Base-by-base conservation (phyloP, 2,329 filamentous ascomycete species). In the Akanthomyces uredinophilus region DNA sequence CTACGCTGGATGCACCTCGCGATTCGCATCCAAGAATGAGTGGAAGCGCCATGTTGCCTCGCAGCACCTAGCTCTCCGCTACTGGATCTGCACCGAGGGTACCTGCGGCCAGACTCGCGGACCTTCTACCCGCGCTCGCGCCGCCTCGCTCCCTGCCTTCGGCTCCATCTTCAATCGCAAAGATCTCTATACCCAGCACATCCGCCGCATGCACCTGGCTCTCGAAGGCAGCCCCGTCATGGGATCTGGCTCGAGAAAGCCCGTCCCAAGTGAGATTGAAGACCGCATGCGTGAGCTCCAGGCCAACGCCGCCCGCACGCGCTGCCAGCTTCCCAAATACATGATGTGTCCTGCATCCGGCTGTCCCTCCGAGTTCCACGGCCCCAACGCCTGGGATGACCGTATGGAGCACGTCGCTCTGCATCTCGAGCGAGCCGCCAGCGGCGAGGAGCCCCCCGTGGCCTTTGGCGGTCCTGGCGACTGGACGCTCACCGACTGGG, bases 11-110 rank as follows among this genome's bases (percentile, higher is more conserved):
- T 98, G 94, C 75, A 66, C 65, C 1, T 84, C 86, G 2, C 86
- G 82, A 0, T 96, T 96, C 70, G 82, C 83, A 3, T 87, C 83
- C 67, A 96, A 96, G 77, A 96, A 96, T 71, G 93, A 97, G 73
- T 97, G 94, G 94, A 97, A 97, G 74, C 86, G 94, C 0, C 94
- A 98, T 71, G 86, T 94, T 68, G 78, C 81, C 37, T 90, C 89
- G 0, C 90, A 96, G 70, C 94, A 98, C 70, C 79, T 96, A 24
- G 84, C 87, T 60, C 79, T 91, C 3, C 78, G 83, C 50, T 90
- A 87, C 75, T 97, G 88, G 85, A 80, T 88, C 62, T 98, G 93
- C 76, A 83, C 87, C 66, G 78, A 89, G 37, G 88, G 85, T 64
- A 70, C 74, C 8, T 88, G 86, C 71, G 74, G 72, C 18, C 70